Evolutionary conservation across 805 yeast species (phyloP).

Genomic region (Isabelozyma pseudorhagii): DNA sequence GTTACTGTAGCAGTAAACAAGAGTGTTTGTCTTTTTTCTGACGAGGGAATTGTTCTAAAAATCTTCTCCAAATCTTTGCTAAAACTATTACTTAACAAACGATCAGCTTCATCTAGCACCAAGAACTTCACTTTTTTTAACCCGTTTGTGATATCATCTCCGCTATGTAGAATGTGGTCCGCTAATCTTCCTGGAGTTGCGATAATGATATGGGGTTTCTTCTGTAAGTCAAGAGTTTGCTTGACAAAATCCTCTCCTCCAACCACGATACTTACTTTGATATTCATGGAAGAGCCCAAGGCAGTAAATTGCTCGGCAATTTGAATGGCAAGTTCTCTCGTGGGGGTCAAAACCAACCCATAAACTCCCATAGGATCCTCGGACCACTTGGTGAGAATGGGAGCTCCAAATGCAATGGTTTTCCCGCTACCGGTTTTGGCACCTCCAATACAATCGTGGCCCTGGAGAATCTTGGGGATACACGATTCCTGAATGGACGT

Average conservation of each 20-base stretch:
- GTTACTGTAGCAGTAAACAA: slow-evolving; percentile 96
- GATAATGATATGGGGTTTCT: slow-evolving; percentile 87
- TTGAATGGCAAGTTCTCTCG: slow-evolving; percentile 91
- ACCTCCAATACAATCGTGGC: slow-evolving; percentile 94
- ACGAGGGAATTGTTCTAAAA: slow-evolving; percentile 65
- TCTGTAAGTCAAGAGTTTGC: slow-evolving; percentile 78
- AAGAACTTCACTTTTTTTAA: slow-evolving; percentile 73
- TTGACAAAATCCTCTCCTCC: slow-evolving; percentile 95
- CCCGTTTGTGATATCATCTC: slow-evolving; percentile 83
- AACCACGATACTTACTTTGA: slow-evolving; percentile 77
- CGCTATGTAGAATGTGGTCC: slow-evolving; percentile 82
- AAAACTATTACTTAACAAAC: slow-evolving; percentile 80
- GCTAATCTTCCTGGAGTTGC: slow-evolving; percentile 98
- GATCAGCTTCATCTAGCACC: slow-evolving; percentile 95
- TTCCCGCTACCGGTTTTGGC: slow-evolving; percentile 98
- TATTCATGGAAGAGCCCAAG: slow-evolving; percentile 83
- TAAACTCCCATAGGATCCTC: slow-evolving; percentile 91
- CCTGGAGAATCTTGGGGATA: slow-evolving; percentile 80
- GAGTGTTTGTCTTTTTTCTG: slow-evolving; percentile 78
- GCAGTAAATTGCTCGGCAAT: slow-evolving; percentile 97
- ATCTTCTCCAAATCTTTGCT: slow-evolving; percentile 75
- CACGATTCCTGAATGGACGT: slow-evolving; percentile 85
- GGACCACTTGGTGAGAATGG: slow-evolving; percentile 92
- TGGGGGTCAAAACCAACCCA: slow-evolving; percentile 87
- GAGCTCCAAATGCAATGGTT: slow-evolving; percentile 96